These are phyloP conservation scores for Erysimum cheiri DNA, from an alignment of 441 rosid genomes.

Conservation along the genomic window DNA sequence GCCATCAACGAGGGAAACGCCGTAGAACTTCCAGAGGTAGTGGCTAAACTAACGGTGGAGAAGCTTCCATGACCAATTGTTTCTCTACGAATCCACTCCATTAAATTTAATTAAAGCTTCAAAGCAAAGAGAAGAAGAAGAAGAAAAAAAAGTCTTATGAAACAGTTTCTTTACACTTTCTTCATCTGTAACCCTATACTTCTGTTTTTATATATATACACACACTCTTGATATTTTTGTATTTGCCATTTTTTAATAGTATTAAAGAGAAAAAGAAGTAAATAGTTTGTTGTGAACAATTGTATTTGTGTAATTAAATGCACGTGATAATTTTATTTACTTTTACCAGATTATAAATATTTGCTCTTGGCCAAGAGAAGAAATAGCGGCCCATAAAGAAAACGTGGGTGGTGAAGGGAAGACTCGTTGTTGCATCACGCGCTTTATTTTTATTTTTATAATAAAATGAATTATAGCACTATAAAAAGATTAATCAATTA, in stretches of 20 bases:
- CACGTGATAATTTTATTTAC: no score
- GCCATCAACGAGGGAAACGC: constrained; percentile 59
- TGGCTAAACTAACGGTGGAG: constrained; percentile 64
- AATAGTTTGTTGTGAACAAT: constrained; percentile 26
- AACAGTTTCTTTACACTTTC: constrained; percentile 32
- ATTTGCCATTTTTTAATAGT: no score
- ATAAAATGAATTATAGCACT: background rate
- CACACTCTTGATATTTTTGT: no score
- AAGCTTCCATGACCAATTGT: constrained; percentile 77
- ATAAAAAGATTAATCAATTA: background rate
- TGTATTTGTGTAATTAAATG: constrained; percentile 27
- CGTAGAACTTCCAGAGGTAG: constrained; percentile 29
- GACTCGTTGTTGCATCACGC: constrained; percentile 20
- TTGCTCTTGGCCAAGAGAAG: constrained; percentile 35
- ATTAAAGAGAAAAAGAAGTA: background rate
- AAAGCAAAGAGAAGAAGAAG: background rate
- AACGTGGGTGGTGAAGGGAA: constrained; percentile 40
- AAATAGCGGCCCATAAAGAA: constrained; percentile 40
- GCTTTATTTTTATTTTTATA: no score
- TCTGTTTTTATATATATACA: constrained; percentile 32
- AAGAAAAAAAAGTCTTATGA: background rate
- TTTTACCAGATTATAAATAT: no score
- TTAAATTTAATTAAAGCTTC: constrained; percentile 23
- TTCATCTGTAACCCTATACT: constrained; percentile 21
- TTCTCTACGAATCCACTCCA: constrained; percentile 88